phyloP scores from a whole-genome alignment of 352 stramenopile species.

The Pythium scleroteichum region DNA sequence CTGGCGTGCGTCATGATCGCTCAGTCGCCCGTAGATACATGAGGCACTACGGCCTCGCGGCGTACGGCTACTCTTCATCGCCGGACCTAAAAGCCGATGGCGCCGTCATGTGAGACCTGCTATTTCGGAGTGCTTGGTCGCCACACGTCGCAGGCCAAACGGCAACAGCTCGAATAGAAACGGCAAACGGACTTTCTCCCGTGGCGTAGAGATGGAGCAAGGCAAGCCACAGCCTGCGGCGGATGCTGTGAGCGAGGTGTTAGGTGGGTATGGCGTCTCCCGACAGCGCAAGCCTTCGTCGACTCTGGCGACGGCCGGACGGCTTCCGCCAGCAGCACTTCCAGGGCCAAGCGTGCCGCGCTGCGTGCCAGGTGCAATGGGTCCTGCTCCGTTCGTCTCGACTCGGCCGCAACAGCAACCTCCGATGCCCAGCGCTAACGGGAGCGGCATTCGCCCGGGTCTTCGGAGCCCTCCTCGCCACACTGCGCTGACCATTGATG shows the following conservation, averaged over 20 bases:
- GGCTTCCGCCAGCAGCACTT: background rate
- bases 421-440: background rate
- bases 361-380: background rate
- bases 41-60: constrained; percentile 6
- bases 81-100: background rate
- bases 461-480: constrained; percentile 7
- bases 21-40: background rate
- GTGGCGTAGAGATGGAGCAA: background rate
- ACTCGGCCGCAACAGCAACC: background rate
- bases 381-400: constrained; percentile 8
- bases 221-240: constrained; percentile 19
- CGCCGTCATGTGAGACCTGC: background rate
- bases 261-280: constrained; percentile 26
- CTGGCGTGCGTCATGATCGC: background rate
- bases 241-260: constrained; percentile 42
- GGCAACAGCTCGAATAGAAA: background rate
- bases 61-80: constrained; percentile 1
- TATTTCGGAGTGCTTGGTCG: no score
- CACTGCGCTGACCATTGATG: constrained; percentile 10
- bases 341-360: background rate
- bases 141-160: constrained; percentile 1
- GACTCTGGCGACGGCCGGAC: background rate
- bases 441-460: background rate
- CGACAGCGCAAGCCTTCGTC: background rate
- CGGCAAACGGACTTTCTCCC: background rate